Conservation (phyloP, 2,329 filamentous ascomycete genomes). For the Fusarium brevicatenulatum region DNA sequence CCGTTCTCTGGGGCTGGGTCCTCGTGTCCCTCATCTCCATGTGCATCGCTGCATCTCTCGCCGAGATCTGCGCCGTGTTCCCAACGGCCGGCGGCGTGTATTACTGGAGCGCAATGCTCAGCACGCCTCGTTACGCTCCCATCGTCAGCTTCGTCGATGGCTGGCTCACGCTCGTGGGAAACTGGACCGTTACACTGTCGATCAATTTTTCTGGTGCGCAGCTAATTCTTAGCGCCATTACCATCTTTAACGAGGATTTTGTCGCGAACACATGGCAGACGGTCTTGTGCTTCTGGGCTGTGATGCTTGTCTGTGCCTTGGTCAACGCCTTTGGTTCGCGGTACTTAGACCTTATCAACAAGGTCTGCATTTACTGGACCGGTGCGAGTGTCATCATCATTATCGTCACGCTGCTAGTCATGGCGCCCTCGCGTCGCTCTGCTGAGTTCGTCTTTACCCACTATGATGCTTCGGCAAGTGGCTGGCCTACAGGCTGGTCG, state of each 20-base stretch:
- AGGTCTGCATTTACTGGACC: conserved; percentile 79
- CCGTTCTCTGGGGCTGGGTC: conserved; percentile 76
- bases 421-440: conserved; percentile 70
- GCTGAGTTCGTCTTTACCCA: conserved; percentile 73
- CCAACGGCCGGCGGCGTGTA: conserved; percentile 72
- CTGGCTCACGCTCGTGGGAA: conserved; percentile 78
- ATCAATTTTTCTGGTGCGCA: conserved; percentile 77
- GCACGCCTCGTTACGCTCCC: conserved; percentile 69
- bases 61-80: conserved; percentile 78
- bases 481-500: conserved; percentile 74
- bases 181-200: conserved; percentile 75
- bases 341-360: conserved; percentile 73
- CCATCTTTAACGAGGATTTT: conserved; percentile 71
- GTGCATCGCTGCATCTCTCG: conserved; percentile 75
- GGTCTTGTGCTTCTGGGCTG: conserved; percentile 77
- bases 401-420: conserved; percentile 73
- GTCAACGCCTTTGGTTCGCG: conserved; percentile 72
- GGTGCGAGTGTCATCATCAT: conserved; percentile 75
- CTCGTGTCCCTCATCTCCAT: conserved; percentile 75
- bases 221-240: conserved; percentile 74
- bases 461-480: conserved; percentile 75
- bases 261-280: conserved; percentile 73
- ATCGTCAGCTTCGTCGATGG: conserved; percentile 77
- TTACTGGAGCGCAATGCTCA: conserved; percentile 77
- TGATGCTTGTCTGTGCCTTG: conserved; percentile 70